Conservation (phyloP, 441 rosid species). For the Hura crepitans region DNA sequence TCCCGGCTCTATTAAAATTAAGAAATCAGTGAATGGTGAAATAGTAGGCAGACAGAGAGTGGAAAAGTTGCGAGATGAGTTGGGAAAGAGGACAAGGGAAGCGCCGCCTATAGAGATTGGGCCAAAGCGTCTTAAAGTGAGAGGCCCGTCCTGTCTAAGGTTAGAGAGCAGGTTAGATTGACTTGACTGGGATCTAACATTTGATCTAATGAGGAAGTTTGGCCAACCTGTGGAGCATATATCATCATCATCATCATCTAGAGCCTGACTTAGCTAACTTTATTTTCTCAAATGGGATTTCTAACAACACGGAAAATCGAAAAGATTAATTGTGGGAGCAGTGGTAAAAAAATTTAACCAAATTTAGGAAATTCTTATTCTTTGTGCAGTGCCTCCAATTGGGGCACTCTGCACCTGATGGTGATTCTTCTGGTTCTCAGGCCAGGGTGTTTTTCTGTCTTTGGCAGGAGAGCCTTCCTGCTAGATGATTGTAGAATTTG, state of each 20-base stretch:
- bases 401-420: slow-evolving; percentile 43
- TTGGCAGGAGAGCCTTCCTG: slow-evolving; percentile 50
- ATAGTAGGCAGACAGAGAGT: slow-evolving; percentile 33
- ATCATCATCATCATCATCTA: slow-evolving; percentile 17
- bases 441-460: slow-evolving; percentile 40
- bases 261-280: slow-evolving; percentile 56
- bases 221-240: slow-evolving; percentile 30
- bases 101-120: slow-evolving; percentile 45
- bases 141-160: slow-evolving; percentile 53
- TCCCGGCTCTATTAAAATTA: slow-evolving; percentile 48
- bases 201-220: slow-evolving; percentile 18
- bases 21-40: slow-evolving; percentile 42
- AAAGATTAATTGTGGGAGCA: slow-evolving; percentile 47
- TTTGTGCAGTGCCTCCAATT: slow-evolving; percentile 54
- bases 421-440: slow-evolving; percentile 56
- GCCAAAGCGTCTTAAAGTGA: slow-evolving; percentile 77
- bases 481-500: slow-evolving; percentile 37
- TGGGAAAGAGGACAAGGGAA: slow-evolving; percentile 38
- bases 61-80: slow-evolving; percentile 35
- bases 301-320: slow-evolving; percentile 44
- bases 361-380: slow-evolving; percentile 53
- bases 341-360: slow-evolving; percentile 37
- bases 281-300: slow-evolving; percentile 44
- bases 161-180: slow-evolving; percentile 45
- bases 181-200: slow-evolving; percentile 26